These are phyloP conservation scores for Fraxinus velutina DNA, from an alignment of 305 asterid species.

Conservation along the genomic window DNA sequence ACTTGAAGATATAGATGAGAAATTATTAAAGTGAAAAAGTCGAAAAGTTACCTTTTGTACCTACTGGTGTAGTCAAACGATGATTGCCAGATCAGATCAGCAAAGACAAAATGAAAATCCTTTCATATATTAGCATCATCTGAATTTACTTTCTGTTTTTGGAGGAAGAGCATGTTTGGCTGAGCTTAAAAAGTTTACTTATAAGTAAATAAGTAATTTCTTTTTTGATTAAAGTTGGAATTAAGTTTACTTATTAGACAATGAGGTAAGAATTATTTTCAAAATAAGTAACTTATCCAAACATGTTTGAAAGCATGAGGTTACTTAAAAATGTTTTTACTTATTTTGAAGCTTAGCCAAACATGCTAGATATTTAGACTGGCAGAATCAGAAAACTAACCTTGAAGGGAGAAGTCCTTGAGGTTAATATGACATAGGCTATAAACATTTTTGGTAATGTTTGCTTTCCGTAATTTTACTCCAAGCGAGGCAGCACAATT, in stretches of 20 bases:
- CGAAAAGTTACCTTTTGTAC: slow-evolving; percentile 61
- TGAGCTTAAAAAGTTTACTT: not conserved
- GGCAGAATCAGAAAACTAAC: slow-evolving; percentile 37
- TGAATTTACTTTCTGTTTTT: slow-evolving; percentile 14
- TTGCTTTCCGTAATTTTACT: slow-evolving; percentile 59
- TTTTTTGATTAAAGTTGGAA: not conserved
- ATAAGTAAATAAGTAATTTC: not conserved
- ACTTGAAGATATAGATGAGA: not conserved
- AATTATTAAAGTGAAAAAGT: slow-evolving; percentile 14
- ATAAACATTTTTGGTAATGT: slow-evolving; percentile 66
- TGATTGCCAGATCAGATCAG: slow-evolving; percentile 38
- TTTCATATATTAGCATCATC: slow-evolving; percentile 32
- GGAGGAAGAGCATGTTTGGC: not conserved
- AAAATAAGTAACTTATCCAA: not conserved
- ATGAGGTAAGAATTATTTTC: not conserved
- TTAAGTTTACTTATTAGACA: not conserved
- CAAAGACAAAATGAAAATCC: slow-evolving; percentile 33
- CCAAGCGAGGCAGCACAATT: slow-evolving; percentile 94
- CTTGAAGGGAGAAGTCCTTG: slow-evolving; percentile 97
- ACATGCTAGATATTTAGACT: slow-evolving; percentile 1
- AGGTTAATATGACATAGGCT: slow-evolving; percentile 77
- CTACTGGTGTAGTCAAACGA: slow-evolving; percentile 51
- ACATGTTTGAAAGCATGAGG: not conserved
- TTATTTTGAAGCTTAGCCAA: not conserved
- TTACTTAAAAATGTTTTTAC: not conserved